Evolutionary conservation across 345 rosid species (phyloP), one percentile per base, ranked within the genome.

Genomic region (Hibiscus syriacus): DNA sequence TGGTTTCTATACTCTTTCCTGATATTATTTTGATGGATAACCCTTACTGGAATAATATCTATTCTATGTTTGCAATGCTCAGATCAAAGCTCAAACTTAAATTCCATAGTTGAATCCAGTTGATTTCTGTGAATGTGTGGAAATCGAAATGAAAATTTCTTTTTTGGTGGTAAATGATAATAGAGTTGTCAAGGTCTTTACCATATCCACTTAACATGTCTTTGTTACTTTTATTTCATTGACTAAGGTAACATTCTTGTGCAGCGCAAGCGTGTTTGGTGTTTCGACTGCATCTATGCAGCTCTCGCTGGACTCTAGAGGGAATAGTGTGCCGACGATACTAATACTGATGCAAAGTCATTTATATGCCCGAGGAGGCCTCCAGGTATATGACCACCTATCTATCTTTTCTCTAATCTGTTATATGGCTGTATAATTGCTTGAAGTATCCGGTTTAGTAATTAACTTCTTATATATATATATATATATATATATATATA

Each of bases 271-370:
- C n/a, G n/a, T n/a, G n/a, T n/a, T n/a, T n/a, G n/a, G n/a, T n/a
- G n/a, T n/a, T n/a, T n/a, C n/a, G n/a, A n/a, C n/a, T n/a, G n/a
- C n/a, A n/a, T n/a, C n/a, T n/a, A n/a, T n/a, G n/a, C n/a, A n/a
- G n/a, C n/a, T n/a, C n/a, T n/a, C n/a, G n/a, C n/a, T n/a, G n/a
- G n/a, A n/a, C n/a, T n/a, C n/a, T n/a, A n/a, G n/a, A n/a, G n/a
- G n/a, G n/a, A n/a, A 89, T 56, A 86, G 97, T 57, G 95, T 94
- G 63, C 99, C 99, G 39, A 90, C 89, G 9, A 91, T 94, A 73
- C 86, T 94, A 13, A 77, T 94, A 75, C 73, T 87, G 67, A 77
- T 94, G 87, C 99, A 94, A 76, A 86, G 89, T 64, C 85, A 84
- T 55, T 71, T 94, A 57, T 94, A 94, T 74, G 85, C 83, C 55